A percentile compares a stretch with the other conserved stretches of the same genome.
Evolutionary conservation across 2,329 filamentous ascomycete genomes (phyloP).

Genomic region (Trichophaea hybrida): DNA sequence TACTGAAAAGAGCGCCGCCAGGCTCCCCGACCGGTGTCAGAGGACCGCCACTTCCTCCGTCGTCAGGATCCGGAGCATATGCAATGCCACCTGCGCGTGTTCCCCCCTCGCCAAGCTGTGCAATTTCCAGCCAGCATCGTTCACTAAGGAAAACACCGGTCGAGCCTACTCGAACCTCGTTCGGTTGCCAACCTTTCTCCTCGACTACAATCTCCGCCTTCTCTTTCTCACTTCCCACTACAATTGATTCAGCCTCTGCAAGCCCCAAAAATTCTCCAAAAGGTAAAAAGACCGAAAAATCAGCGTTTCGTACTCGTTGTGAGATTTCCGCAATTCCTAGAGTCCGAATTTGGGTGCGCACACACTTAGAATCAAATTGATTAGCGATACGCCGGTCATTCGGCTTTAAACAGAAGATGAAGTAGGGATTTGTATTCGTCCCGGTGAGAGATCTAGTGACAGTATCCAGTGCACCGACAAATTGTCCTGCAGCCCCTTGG

Average conservation of each 20-base stretch:
- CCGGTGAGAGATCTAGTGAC: conserved; percentile 75
- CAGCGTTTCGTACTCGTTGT: conserved; percentile 76
- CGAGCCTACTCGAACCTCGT: conserved; percentile 78
- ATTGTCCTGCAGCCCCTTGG: conserved; percentile 85
- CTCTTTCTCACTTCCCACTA: conserved; percentile 84
- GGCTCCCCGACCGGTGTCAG: conserved; percentile 45
- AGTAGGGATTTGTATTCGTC: conserved; percentile 80
- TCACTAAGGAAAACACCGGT: conserved; percentile 95
- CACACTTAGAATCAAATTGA: conserved; percentile 97
- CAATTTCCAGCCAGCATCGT: conserved; percentile 83
- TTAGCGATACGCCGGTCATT: conserved; percentile 96
- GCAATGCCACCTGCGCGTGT: conserved; percentile 34
- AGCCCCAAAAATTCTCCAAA: conserved; percentile 91
- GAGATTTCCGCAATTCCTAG: conserved; percentile 96
- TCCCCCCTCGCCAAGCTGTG: conserved; percentile 52
- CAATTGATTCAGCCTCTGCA: conserved; percentile 64
- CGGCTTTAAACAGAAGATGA: conserved; percentile 92
- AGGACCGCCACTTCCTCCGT: conserved; percentile 46
- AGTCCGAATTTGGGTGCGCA: conserved; percentile 83
- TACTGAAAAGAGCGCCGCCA: conserved; percentile 23
- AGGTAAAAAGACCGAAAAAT: conserved; percentile 89
- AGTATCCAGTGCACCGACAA: conserved; percentile 74
- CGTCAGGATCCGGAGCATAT: conserved; percentile 46
- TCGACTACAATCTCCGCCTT: conserved; percentile 85
- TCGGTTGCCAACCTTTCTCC: conserved; percentile 78